Evolutionary conservation across 1,139 yeast species (phyloP), one percentile per base, ranked within the genome.

Genomic region (Meyerozyma athensensis): DNA sequence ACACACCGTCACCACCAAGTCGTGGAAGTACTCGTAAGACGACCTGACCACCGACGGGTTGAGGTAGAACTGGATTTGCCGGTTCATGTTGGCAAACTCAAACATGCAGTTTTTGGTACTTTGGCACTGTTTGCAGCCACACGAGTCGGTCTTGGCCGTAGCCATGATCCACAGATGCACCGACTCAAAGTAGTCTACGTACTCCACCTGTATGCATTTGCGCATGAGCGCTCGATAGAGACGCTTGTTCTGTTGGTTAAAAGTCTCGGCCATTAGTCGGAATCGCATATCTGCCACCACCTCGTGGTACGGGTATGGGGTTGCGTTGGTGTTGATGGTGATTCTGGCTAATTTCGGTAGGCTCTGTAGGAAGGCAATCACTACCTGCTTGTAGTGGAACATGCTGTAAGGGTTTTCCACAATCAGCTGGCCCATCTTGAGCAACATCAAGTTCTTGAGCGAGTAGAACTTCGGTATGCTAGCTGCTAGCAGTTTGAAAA

Each of bases 51-150:
- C 30, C 10, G 41, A 34, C 6, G 51, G 51, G 23, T 42, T 43
- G n/a, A 47, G 34, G 30, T 47, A 46, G 31, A 42, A 47, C 24
- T 46, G 50, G n/a, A 47, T 46, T 26, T 39, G 33, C 21, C 36
- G 36, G 35, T 46, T 46, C 8, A 42, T 33, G 10, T 36, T 30
- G 20, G 43, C 23, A 33, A 47, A 45, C 36, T 12, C 19, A n/a
- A 16, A 19, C 19, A 32, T 32, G 5, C 34, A 21, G 23, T 26
- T 19, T 17, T 36, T 28, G 2, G 30, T 36, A 8, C 8, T 18
- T 12, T n/a, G 16, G 17, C 41, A 36, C 4, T 19, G 12, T 12
- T 10, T 12, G 21, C 39, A 33, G 7, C n/a, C 3, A 18, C 36
- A 36, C 3, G 18, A 20, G 17, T 22, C 26, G 23, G 19, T 33